These are phyloP conservation scores for Diospyros kaki DNA, from an alignment of 148 eudicot genomes.

Conservation along the genomic window DNA sequence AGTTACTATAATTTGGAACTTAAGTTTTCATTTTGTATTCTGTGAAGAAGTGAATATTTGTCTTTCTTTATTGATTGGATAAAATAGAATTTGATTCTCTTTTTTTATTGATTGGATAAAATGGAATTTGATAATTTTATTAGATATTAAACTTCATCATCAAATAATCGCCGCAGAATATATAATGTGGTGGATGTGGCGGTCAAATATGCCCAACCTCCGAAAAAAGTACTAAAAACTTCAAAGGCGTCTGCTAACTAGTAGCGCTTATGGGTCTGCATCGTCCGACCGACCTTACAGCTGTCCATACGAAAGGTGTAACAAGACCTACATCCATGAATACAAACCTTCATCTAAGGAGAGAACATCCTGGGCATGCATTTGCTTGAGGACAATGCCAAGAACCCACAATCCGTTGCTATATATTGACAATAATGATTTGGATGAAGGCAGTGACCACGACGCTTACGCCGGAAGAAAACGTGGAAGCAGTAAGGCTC, in stretches of 20 bases:
- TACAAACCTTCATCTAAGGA: conserved; percentile 86
- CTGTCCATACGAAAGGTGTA: conserved; percentile 90
- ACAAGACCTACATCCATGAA: conserved; percentile 89
- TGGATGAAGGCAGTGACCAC: conserved; percentile 88
- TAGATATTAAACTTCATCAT: background rate
- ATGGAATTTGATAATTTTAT: background rate
- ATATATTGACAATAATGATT: conserved; percentile 48
- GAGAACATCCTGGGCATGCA: conserved; percentile 81
- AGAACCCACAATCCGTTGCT: conserved; percentile 36
- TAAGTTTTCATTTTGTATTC: no score
- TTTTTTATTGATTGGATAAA: background rate
- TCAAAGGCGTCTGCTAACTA: conserved; percentile 40
- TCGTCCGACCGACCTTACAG: conserved; percentile 73
- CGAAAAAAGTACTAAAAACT: conserved; percentile 65
- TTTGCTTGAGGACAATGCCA: conserved; percentile 57
- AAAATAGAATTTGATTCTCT: no score
- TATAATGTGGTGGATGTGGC: conserved; percentile 33
- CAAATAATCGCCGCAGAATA: conserved; percentile 31
- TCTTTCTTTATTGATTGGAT: no score
- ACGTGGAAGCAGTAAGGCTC: conserved; percentile 44
- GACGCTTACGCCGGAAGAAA: conserved; percentile 51
- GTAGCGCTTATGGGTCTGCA: conserved; percentile 42
- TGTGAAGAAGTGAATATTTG: no score
- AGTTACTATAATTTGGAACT: no score
- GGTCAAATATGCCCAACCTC: conserved; percentile 44